Evolutionary conservation across 331 rosid species (phyloP), one percentile per base, ranked within the genome.

Genomic region (Prunus yedoensis): DNA sequence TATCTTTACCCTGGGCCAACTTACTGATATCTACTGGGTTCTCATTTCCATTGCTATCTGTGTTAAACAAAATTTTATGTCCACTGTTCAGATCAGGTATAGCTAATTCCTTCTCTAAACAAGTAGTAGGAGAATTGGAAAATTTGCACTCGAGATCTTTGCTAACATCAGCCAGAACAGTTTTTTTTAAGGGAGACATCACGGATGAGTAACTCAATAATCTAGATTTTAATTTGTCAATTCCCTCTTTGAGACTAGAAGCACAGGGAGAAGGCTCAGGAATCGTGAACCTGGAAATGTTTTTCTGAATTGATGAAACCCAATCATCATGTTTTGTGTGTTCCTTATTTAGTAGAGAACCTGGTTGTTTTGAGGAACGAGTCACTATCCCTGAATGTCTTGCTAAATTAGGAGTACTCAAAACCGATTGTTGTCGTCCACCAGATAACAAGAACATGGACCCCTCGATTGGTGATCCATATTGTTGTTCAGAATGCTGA

Each of bases 231-330:
- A 89, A 80, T 84, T 73, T 83, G 43, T 86, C 83, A 61, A 16
- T 82, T 73, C 83, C 93, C 75, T 91, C 97, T 71, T 83, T 87
- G 54, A 88, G 81, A 79, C 80, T 82, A 14, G 89, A 90, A 53
- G 84, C 71, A 72, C 68, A 6, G 53, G 97, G 89, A 63, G 89
- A 89, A 77, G 82, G 65, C 51, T 83, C 86, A 15, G 77, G 84
- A 75, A 65, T 70, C 50, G 72, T 84, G 76, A 80, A 78, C 83
- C 82, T 82, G n/a, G 87, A 87, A 85, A 80, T 77, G 83, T 85
- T 89, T 86, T 79, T 83, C 56, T 70, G 84, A 66, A 77, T 65
- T 46, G 94, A 87, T n/a, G 80, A 82, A 79, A 78, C 30, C 47
- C 75, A 53, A 10, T 68, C 82, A 50, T 66, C 77, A 64, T 66